A percentile compares a stretch with the other conserved stretches of the same genome.
Evolutionary conservation across 2,329 filamentous ascomycete species (phyloP).

Genomic region (Ophiosphaerella herpotricha): DNA sequence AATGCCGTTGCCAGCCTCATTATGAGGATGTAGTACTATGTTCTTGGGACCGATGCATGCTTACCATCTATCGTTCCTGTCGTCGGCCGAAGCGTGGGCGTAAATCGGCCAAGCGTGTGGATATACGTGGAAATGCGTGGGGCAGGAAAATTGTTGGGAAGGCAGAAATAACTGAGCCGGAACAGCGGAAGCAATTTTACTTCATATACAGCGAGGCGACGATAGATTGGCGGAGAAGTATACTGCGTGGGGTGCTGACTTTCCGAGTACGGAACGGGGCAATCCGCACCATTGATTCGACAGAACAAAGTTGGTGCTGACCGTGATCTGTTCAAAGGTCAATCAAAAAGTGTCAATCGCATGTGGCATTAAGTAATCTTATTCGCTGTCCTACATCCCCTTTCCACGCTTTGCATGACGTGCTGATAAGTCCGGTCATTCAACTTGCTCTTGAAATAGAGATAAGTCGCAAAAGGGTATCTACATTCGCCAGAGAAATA

Average conservation of each 20-base stretch:
- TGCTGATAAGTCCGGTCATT: conserved; percentile 39
- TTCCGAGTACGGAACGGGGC: conserved; percentile 13
- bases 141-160: too few species aligned
- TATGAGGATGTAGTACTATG: not conserved
- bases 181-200: conserved; percentile 3
- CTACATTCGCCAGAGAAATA: conserved; percentile 38
- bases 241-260: conserved; percentile 21
- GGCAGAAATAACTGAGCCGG: too few species aligned
- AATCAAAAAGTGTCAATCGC: not conserved
- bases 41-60: too few species aligned
- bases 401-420: conserved; percentile 36
- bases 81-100: not conserved
- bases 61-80: too few species aligned
- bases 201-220: conserved; percentile 16
- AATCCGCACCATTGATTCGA: conserved; percentile 7
- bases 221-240: conserved; percentile 11
- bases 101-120: not conserved
- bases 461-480: conserved; percentile 31
- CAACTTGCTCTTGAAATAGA: conserved; percentile 27
- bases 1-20: too few species aligned
- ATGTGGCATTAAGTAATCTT: conserved; percentile 14
- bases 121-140: not conserved
- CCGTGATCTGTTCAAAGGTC: not conserved
- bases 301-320: conserved; percentile 1
- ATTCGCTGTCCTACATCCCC: conserved; percentile 16